phyloP scores from a whole-genome alignment of 1,284 basidiomycete species.

The Athelia psychrophila region DNA sequence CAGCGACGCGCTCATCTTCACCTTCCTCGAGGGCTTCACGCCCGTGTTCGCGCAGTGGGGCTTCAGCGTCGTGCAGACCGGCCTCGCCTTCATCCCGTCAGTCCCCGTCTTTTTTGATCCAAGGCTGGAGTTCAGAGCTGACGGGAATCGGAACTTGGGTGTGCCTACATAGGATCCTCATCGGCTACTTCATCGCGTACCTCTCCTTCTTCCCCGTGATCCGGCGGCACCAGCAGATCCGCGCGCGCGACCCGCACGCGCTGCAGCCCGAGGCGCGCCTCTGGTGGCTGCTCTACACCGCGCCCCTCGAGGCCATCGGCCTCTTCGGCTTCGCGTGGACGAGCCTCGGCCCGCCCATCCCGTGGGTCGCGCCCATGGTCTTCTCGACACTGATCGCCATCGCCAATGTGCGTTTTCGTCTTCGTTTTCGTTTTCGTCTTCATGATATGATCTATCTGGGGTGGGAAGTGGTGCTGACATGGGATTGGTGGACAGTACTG shows the following conservation, averaged over 20 bases:
- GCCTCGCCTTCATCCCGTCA: slow-evolving; percentile 14
- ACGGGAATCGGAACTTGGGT: no score
- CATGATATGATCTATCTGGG: no score
- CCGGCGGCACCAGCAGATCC: slow-evolving; percentile 7
- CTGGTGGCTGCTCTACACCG: slow-evolving; percentile 14
- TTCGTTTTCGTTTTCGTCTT: no score
- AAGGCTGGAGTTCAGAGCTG: no score
- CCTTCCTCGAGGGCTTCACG: slow-evolving; percentile 13
- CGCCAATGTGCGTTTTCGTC: slow-evolving; percentile 6
- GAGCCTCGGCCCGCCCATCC: slow-evolving; percentile 12
- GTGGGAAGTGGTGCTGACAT: neutral
- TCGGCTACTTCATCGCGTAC: slow-evolving; percentile 16
- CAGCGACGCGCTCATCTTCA: slow-evolving; percentile 16
- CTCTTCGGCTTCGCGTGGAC: slow-evolving; percentile 18
- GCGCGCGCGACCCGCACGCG: slow-evolving; percentile 8
- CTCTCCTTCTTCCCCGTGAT: slow-evolving; percentile 15
- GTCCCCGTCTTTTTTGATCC: slow-evolving; percentile 1
- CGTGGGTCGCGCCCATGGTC: slow-evolving; percentile 15
- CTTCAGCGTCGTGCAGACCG: slow-evolving; percentile 9
- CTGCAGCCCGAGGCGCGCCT: slow-evolving; percentile 13
- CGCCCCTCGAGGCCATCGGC: slow-evolving; percentile 14
- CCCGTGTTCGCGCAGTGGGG: slow-evolving; percentile 15
- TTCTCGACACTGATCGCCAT: slow-evolving; percentile 14
- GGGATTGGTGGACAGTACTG: slow-evolving; percentile 4
- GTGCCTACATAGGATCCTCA: slow-evolving; percentile 8